Base-by-base conservation (phyloP, 805 yeast genomes). In the Starmera amethionina region DNA sequence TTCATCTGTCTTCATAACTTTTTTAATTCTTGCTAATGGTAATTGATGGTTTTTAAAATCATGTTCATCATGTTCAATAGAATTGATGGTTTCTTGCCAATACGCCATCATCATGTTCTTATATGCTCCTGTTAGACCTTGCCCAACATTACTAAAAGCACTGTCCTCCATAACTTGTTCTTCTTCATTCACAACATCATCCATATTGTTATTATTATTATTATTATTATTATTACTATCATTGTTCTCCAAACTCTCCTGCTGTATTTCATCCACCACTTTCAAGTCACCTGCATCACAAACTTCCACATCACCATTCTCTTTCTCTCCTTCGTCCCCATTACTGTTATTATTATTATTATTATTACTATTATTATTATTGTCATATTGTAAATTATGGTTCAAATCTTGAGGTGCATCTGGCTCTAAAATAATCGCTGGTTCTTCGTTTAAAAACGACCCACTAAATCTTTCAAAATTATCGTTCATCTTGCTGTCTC, bases 1-100 rank as follows among this genome's bases (percentile, higher is more conserved):
- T 56, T 87, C 95, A 58, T 90, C 97, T 0, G 97, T 89, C 59
- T 90, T 90, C 97, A 90, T 90, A 33, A 90, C 97, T 60, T 90
- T 90, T 57, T 93, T 90, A 52, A 93, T 93, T 50, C 99, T 73
- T 5, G 98, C 98, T 41, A 93, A 68, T 14, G 99, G 99, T 46
- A 93, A 67, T 47, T 89, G 96, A 58, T 93, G 97, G 48, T 86
- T 84, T 59, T 87, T 89, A 65, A 90, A 93, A 58, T 86, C 95
- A 56, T 86, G 95, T 43, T 82, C 86, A 51, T 66, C 72, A n/a
- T 74, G 72, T 62, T 93, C 98, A 38, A 93, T 87, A 40, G 82
- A 75, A 55, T 87, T 87, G 60, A 93, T 89, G 12, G 95, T 81
- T 50, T 85, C 94, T 64, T 93, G 98, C 98, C 98, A 93, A 59